Percentiles rank a stretch among this genome's conserved stretches.
These are phyloP conservation scores for Colletotrichum lentis DNA, from an alignment of 2,329 filamentous ascomycete genomes.

Conservation along the genomic window DNA sequence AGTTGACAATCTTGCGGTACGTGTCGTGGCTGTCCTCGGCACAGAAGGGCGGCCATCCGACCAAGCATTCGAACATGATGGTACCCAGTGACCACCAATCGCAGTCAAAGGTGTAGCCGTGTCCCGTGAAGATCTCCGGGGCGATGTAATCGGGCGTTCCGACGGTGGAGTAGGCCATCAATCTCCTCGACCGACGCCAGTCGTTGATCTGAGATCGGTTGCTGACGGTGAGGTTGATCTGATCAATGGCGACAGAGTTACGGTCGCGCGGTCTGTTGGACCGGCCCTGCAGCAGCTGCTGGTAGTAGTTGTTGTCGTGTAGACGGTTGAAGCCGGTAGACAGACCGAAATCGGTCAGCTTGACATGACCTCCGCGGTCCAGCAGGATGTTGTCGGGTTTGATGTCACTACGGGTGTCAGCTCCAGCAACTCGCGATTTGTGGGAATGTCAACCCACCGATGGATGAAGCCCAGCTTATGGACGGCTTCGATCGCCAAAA, in stretches of 20 bases:
- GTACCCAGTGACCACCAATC: slow-evolving; percentile 99
- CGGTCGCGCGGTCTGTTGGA: slow-evolving; percentile 80
- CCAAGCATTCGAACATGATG: slow-evolving; percentile 99
- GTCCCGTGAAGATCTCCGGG: slow-evolving; percentile 95
- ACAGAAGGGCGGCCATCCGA: slow-evolving; percentile 99
- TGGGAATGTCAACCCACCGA: slow-evolving; percentile 69
- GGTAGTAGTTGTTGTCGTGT: slow-evolving; percentile 98
- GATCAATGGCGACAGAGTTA: slow-evolving; percentile 93
- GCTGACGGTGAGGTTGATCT: slow-evolving; percentile 97
- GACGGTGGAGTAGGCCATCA: slow-evolving; percentile 98
- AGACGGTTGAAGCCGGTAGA: slow-evolving; percentile 98
- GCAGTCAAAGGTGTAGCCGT: slow-evolving; percentile 95
- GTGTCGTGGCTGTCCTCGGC: slow-evolving; percentile 97
- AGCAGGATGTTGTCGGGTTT: slow-evolving; percentile 99
- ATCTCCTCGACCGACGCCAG: slow-evolving; percentile 92
- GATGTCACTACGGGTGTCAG: slow-evolving; percentile 75
- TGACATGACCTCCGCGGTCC: slow-evolving; percentile 94
- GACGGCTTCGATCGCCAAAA: slow-evolving; percentile 97
- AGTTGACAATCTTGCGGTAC: slow-evolving; percentile 99
- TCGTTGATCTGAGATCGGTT: slow-evolving; percentile 98
- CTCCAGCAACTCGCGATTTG: not conserved
- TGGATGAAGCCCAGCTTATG: slow-evolving; percentile 98
- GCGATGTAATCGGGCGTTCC: slow-evolving; percentile 99
- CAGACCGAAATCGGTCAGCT: slow-evolving; percentile 96
- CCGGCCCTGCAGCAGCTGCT: slow-evolving; percentile 86